These are phyloP conservation scores for Tricholoma sp. DNA, from an alignment of 768 basidiomycete species.

Conservation along the genomic window DNA sequence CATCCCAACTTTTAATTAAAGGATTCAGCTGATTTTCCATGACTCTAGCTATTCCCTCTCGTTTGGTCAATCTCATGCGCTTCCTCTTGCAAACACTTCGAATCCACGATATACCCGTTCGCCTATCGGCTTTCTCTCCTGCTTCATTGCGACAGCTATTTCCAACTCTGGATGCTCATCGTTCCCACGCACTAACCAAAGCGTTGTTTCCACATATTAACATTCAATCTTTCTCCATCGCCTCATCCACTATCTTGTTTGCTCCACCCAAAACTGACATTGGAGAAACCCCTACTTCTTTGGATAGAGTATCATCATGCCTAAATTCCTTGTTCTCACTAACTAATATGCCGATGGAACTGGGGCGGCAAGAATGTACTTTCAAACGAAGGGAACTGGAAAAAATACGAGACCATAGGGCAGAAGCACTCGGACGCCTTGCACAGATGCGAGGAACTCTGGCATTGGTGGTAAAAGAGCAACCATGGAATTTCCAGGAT, in stretches of 20 bases:
- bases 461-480: slow-evolving; percentile 24
- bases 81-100: slow-evolving; percentile 39
- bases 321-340: slow-evolving; percentile 20
- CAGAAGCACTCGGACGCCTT: slow-evolving; percentile 61
- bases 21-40: slow-evolving; percentile 3
- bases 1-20: neutral
- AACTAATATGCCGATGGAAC: slow-evolving; percentile 49
- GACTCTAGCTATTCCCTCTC: slow-evolving; percentile 40
- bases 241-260: slow-evolving; percentile 15
- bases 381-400: slow-evolving; percentile 56
- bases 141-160: slow-evolving; percentile 45
- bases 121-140: slow-evolving; percentile 40
- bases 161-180: slow-evolving; percentile 38
- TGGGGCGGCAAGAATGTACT: slow-evolving; percentile 63
- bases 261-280: neutral
- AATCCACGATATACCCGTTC: slow-evolving; percentile 40
- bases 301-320: slow-evolving; percentile 8
- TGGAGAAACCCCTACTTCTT: slow-evolving; percentile 5
- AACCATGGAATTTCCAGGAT: slow-evolving; percentile 14
- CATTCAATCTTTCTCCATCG: slow-evolving; percentile 15
- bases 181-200: slow-evolving; percentile 45
- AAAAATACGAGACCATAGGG: slow-evolving; percentile 60
- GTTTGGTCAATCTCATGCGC: slow-evolving; percentile 30
- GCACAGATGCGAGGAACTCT: slow-evolving; percentile 47
- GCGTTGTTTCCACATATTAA: slow-evolving; percentile 60